Evolutionary conservation across 1,139 yeast species (phyloP).

Genomic region (Torulaspora pretoriensis): DNA sequence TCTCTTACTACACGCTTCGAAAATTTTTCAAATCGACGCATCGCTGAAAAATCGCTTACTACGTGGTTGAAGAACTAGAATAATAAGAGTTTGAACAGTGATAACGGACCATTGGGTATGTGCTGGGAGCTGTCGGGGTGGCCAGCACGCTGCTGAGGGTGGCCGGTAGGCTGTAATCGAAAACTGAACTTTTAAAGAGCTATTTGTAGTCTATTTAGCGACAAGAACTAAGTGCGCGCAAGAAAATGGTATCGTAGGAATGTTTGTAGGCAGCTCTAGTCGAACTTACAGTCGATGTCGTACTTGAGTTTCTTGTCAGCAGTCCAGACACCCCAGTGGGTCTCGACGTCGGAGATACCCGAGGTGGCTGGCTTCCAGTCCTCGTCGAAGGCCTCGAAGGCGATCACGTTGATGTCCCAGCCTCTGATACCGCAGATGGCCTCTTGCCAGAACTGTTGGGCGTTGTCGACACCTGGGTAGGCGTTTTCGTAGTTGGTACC

Average conservation of each 20-base stretch:
- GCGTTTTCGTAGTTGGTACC: constrained; percentile 70
- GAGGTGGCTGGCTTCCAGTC: constrained; percentile 91
- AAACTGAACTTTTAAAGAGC: constrained; percentile 2
- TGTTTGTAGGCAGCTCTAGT: constrained; percentile 4
- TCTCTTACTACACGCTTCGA: constrained; percentile 10
- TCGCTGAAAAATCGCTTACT: constrained; percentile 6
- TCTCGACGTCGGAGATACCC: constrained; percentile 81
- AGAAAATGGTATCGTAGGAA: constrained; percentile 1
- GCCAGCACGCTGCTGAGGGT: neutral
- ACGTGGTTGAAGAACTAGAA: neutral
- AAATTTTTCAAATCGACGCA: constrained; percentile 17
- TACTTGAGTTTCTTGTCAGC: constrained; percentile 54
- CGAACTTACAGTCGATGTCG: constrained; percentile 53
- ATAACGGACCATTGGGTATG: neutral
- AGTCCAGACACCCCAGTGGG: constrained; percentile 89
- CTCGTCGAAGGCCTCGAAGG: constrained; percentile 93
- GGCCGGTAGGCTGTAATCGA: neutral
- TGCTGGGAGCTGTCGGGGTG: neutral
- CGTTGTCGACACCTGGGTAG: constrained; percentile 66
- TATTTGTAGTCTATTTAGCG: constrained; percentile 2
- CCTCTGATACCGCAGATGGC: constrained; percentile 90
- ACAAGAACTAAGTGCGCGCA: neutral
- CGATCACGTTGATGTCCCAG: constrained; percentile 91
- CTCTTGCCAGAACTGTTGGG: constrained; percentile 75
- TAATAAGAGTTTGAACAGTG: neutral